Conservation (phyloP, 768 basidiomycete genomes). For the Fibroporia radiculosa region DNA sequence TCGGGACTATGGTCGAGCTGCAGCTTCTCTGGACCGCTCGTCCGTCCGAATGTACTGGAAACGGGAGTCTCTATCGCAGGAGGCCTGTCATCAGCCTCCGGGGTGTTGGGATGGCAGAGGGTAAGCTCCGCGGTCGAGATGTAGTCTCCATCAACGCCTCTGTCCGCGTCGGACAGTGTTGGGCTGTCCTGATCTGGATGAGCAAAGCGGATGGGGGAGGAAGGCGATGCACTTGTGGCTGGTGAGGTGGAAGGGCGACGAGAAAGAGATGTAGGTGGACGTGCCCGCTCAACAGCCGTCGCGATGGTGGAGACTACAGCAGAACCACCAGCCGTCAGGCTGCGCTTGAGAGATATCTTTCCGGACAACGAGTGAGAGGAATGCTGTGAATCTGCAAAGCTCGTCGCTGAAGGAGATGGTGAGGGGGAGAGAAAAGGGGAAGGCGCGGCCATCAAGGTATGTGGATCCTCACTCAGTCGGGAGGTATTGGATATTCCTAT, state of each 20-base stretch:
- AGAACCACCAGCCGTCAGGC: constrained; percentile 17
- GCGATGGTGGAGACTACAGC: no score
- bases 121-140: no score
- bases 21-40: no score
- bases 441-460: constrained; percentile 3
- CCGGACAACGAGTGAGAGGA: background rate
- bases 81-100: no score
- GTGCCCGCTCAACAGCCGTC: no score
- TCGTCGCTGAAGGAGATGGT: constrained; percentile 6
- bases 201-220: constrained; percentile 13
- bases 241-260: background rate
- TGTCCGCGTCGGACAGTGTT: constrained; percentile 8
- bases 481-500: constrained; percentile 27
- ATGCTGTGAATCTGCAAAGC: background rate
- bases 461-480: constrained; percentile 10
- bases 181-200: constrained; percentile 6
- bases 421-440: constrained; percentile 4
- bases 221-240: background rate
- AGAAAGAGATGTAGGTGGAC: background rate
- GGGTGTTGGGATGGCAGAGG: no score
- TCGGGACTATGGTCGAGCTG: no score
- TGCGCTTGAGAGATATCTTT: constrained; percentile 13
- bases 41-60: no score
- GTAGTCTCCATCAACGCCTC: no score
- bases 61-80: no score